phyloP scores from a whole-genome alignment of 2,329 filamentous ascomycete genomes.

The Juglanconis sp. region DNA sequence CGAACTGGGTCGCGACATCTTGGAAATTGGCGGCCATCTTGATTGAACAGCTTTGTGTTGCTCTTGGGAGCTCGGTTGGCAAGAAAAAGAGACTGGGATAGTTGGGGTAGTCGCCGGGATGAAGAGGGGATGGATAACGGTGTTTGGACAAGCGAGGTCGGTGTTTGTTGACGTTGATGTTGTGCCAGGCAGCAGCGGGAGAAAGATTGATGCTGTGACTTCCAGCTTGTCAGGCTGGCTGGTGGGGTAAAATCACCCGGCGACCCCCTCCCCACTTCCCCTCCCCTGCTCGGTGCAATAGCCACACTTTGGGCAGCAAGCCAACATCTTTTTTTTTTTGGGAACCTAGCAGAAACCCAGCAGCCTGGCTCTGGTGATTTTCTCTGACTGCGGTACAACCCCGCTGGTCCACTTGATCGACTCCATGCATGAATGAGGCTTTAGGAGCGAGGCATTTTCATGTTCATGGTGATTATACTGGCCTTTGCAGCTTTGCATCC shows the following conservation, averaged over 20 bases:
- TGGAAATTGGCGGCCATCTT: constrained; percentile 21
- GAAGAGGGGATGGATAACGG: background rate
- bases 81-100: background rate
- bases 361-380: too few species aligned
- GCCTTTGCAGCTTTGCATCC: too few species aligned
- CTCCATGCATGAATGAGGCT: too few species aligned
- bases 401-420: too few species aligned
- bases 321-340: background rate
- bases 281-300: background rate
- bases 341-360: too few species aligned
- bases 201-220: background rate
- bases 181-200: background rate
- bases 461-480: too few species aligned
- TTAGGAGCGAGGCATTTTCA: too few species aligned
- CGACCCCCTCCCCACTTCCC: background rate
- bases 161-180: background rate
- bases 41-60: background rate
- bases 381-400: too few species aligned
- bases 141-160: too few species aligned
- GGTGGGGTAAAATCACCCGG: constrained; percentile 5
- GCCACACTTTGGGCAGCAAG: background rate
- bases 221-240: background rate
- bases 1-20: constrained; percentile 19
- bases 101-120: background rate
- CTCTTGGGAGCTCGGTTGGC: background rate